Evolutionary conservation across 2,329 filamentous ascomycete genomes (phyloP).

Genomic region (Exophiala sp.): DNA sequence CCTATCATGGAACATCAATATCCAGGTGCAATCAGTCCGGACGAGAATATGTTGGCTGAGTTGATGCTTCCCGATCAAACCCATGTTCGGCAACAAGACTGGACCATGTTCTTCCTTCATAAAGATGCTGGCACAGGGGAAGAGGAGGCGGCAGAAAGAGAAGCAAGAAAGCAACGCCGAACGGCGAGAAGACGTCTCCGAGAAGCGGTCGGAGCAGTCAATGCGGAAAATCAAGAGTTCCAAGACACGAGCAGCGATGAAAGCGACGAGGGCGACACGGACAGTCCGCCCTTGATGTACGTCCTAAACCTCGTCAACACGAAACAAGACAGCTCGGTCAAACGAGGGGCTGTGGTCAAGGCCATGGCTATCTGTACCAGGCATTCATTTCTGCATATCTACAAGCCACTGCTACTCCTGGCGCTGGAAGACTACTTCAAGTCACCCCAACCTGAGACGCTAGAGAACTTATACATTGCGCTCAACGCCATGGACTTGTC

Average conservation of each 20-base stretch:
- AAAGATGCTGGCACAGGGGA: constrained; percentile 85
- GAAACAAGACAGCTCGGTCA: constrained; percentile 67
- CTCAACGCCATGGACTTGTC: constrained; percentile 97
- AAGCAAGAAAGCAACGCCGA: constrained; percentile 40
- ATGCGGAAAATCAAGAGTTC: constrained; percentile 43
- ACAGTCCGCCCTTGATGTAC: constrained; percentile 90
- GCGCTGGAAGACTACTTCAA: constrained; percentile 97
- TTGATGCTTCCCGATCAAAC: constrained; percentile 97
- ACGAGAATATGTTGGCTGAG: constrained; percentile 97
- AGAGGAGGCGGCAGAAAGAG: constrained; percentile 56
- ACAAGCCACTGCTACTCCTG: constrained; percentile 89
- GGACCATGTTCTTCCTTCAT: constrained; percentile 98
- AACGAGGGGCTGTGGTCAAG: constrained; percentile 85
- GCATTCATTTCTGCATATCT: constrained; percentile 96
- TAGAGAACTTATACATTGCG: constrained; percentile 81
- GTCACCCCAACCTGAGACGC: constrained; percentile 76
- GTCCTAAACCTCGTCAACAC: constrained; percentile 97
- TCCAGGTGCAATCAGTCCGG: constrained; percentile 86
- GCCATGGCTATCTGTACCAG: constrained; percentile 98
- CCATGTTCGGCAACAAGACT: constrained; percentile 89
- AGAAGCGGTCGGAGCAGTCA: constrained; percentile 37
- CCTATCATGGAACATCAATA: constrained; percentile 99
- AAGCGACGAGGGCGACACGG: constrained; percentile 62
- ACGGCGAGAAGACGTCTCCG: constrained; percentile 32
- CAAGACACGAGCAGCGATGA: constrained; percentile 44